phyloP scores from a whole-genome alignment of 164 flowering plant genomes.

The Kingdonia uniflora region DNA sequence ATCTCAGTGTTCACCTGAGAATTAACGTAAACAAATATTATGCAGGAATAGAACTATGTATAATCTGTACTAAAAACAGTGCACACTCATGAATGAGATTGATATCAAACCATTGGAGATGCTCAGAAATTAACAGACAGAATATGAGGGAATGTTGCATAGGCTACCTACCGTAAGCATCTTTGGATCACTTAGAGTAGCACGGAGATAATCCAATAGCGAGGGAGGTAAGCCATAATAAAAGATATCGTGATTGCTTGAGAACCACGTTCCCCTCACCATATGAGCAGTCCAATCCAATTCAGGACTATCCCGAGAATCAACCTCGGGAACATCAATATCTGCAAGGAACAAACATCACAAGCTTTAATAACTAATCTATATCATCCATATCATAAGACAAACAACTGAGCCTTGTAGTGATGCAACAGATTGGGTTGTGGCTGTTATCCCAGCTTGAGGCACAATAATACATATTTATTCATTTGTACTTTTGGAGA shows the following conservation, averaged over 20 bases:
- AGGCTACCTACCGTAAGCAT: slow-evolving; percentile 14
- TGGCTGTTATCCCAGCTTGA: background rate
- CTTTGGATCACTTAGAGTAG: slow-evolving; percentile 16
- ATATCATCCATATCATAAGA: background rate
- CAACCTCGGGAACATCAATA: slow-evolving; percentile 29
- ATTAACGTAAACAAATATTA: too few relatives aligned
- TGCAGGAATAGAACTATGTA: too few relatives aligned
- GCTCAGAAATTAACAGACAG: background rate
- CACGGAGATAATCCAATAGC: slow-evolving; percentile 50
- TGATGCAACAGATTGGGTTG: background rate
- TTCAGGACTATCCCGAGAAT: slow-evolving; percentile 12
- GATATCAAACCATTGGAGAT: background rate
- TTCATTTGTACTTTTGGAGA: background rate
- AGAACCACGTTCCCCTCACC: slow-evolving; percentile 85
- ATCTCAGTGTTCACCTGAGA: slow-evolving; percentile 29
- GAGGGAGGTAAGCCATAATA: slow-evolving; percentile 74
- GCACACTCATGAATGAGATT: too few relatives aligned
- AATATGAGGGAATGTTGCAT: slow-evolving; percentile 20
- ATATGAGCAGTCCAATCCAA: slow-evolving; percentile 56
- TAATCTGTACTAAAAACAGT: too few relatives aligned
- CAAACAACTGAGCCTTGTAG: background rate
- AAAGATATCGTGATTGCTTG: slow-evolving; percentile 42
- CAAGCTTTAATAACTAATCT: background rate
- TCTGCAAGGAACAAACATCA: slow-evolving; percentile 30
- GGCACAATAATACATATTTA: background rate